Base-by-base conservation (phyloP, 306 rosid species). In the Ormosia emarginata region DNA sequence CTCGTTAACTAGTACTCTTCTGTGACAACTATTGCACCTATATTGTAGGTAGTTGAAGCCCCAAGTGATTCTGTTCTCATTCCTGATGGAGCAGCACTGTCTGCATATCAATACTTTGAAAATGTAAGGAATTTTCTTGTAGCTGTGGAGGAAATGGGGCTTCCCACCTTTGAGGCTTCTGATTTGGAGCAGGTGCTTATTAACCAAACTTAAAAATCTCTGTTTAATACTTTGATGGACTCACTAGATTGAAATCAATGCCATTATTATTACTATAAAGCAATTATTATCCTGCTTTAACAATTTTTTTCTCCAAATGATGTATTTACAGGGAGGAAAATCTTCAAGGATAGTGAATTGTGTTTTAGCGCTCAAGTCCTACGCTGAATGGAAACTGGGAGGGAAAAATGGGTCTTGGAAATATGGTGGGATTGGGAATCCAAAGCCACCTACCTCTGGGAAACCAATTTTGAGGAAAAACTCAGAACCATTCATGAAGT, bases 141-240 rank as follows among this genome's bases (percentile, higher is more conserved):
- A 59, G 84, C 86, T 32, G 3, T 84, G 36, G 82, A 78, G 52
- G 88, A 81, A 74, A 8, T 84, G 82, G 90, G 90, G 10, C 87
- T 94, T 85, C 97, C 99, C 59, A 78, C 91, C 71, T 96, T 94
- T 78, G 97, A 92, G 85, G 91, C 91, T 80, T 94, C 93, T 69
- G 99, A 93, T 88, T 83, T 96, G 84, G 97, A 90, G 82, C 91
- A 92, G 93, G 99, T 90, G 33, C 36, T 64, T 85, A 6, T 30
- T 29, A 7, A 61, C 17, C 14, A 6, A 36, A 56, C 29, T 36
- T 44, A 2, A 3, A 37, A 34, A 44, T 1, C 50, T 72, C 6
- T 52, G 6, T 57, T 69, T 15, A n/a, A 17, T 50, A 69, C 17
- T 72, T 71, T 39, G 50, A 15, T 63, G 18, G 24, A 57, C 30